A percentile compares a stretch with the other conserved stretches of the same genome.
phyloP scores from a whole-genome alignment of 31 red algal species.

The Endocladia muricata region DNA sequence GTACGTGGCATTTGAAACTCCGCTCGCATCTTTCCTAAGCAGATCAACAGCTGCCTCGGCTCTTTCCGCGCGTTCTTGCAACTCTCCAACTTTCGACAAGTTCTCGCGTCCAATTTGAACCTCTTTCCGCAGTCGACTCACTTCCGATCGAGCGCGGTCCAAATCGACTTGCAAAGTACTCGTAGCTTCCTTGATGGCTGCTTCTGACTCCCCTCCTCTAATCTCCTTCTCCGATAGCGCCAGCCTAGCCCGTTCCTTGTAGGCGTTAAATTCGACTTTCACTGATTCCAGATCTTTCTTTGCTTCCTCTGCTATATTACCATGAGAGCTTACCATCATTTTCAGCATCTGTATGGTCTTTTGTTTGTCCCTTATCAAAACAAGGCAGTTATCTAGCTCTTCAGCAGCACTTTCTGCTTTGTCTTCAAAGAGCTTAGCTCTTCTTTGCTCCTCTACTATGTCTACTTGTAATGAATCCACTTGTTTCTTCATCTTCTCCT shows the following conservation, averaged over 20 bases:
- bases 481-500: constrained; percentile 15
- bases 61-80: constrained; percentile 17
- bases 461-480: background rate
- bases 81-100: background rate
- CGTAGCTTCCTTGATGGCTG: constrained; percentile 2
- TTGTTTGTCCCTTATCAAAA: constrained; percentile 27
- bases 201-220: background rate
- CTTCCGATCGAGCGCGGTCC: background rate
- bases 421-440: background rate
- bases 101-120: background rate
- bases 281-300: background rate
- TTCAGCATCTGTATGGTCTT: constrained; percentile 39
- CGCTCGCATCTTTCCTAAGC: constrained; percentile 11
- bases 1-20: constrained; percentile 4
- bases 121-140: background rate
- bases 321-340: constrained; percentile 24
- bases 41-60: constrained; percentile 37
- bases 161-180: background rate
- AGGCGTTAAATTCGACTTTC: constrained; percentile 10
- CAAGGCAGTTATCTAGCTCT: constrained; percentile 33
- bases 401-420: background rate
- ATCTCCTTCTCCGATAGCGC: constrained; percentile 11
- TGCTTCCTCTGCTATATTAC: constrained; percentile 8
- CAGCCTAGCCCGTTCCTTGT: constrained; percentile 29
- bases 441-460: background rate